Conservation (phyloP, 1,284 basidiomycete species). For the Microstroma glucosiphilum region DNA sequence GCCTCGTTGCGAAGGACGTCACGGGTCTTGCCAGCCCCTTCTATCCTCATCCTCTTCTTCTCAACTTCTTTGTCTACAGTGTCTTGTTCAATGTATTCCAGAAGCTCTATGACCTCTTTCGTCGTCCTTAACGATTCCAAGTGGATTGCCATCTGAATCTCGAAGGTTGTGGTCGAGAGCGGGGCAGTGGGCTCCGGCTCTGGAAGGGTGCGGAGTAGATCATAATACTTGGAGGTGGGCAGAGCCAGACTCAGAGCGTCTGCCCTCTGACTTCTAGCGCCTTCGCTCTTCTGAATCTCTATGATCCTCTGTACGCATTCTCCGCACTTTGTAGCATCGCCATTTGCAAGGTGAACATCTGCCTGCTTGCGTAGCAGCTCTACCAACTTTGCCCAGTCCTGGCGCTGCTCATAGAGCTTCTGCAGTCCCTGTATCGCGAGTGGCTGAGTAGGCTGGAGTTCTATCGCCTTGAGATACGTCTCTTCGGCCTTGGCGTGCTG, state of each 20-base stretch:
- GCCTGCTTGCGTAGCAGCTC: conserved; percentile 41
- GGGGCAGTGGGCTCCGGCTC: conserved; percentile 71
- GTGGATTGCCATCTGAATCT: conserved; percentile 62
- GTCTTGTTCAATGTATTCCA: conserved; percentile 29
- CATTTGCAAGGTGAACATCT: conserved; percentile 41
- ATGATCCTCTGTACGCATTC: conserved; percentile 71
- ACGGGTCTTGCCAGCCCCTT: conserved; percentile 35
- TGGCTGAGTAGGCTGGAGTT: conserved; percentile 39
- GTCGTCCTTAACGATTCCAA: conserved; percentile 51
- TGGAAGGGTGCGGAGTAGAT: conserved; percentile 64
- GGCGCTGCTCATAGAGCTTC: conserved; percentile 49
- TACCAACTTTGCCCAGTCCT: conserved; percentile 43
- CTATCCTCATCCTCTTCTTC: conserved; percentile 36
- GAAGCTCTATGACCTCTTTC: conserved; percentile 34
- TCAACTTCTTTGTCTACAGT: conserved; percentile 35
- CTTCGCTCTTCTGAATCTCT: conserved; percentile 61
- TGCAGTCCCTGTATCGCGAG: conserved; percentile 53
- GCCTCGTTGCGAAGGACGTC: conserved; percentile 29
- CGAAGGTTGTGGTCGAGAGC: conserved; percentile 52
- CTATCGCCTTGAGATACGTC: conserved; percentile 49
- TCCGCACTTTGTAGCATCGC: conserved; percentile 72
- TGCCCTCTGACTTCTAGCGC: conserved; percentile 60
- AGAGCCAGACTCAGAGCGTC: conserved; percentile 62
- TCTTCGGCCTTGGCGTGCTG: conserved; percentile 29
- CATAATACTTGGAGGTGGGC: conserved; percentile 66